Evolutionary conservation across 75 land plant species (phyloP), one percentile per base, ranked within the genome.

Genomic region (Larix kaempferi): DNA sequence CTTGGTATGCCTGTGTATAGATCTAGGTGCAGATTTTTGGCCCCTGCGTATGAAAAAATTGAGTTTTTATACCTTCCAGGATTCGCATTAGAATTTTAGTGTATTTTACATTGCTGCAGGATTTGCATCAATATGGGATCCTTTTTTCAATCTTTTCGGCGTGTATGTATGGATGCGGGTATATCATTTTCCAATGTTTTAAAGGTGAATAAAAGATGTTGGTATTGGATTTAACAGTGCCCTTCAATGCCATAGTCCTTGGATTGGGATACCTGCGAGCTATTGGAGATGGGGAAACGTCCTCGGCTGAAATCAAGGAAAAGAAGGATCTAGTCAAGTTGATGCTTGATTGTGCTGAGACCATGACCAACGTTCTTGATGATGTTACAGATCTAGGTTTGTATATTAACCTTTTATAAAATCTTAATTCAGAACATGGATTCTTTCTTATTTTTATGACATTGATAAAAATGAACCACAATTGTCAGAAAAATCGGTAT

Each of bases 341-440:
- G 79, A 86, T 86, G 88, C 79, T 83, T 23, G 88, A 83, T 64
- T 86, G 86, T 56, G 86, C 88, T 3, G 86, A 83, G 77, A 83
- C 88, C 35, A 86, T 86, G 88, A 86, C 86, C 16, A 83, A 77
- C 72, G 82, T 86, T n/a, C 88, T 86, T 54, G 78, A 86, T 73
- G 88, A 84, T 80, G 88, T 86, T 37, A 80, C 86, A 14, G 88
- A 86, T 73, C 76, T 86, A 82, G 88, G 88, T 86, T 26, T 29
- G 86, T 73, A 17, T 58, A 37, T 39, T 22, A 39, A n/a, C 3
- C 55, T 23, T 21, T 26, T 55, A 3, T 23, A 69, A 69, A 69
- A 33, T 37, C 17, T 65, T 14, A 25, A 77, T 55, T 80, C n/a
- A 22, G 27, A 16, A 23, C 13, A 23, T 67, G 27, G 52, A 49